Evolutionary conservation across 1,139 yeast species (phyloP).

Genomic region (Blastobotrys indianensis): DNA sequence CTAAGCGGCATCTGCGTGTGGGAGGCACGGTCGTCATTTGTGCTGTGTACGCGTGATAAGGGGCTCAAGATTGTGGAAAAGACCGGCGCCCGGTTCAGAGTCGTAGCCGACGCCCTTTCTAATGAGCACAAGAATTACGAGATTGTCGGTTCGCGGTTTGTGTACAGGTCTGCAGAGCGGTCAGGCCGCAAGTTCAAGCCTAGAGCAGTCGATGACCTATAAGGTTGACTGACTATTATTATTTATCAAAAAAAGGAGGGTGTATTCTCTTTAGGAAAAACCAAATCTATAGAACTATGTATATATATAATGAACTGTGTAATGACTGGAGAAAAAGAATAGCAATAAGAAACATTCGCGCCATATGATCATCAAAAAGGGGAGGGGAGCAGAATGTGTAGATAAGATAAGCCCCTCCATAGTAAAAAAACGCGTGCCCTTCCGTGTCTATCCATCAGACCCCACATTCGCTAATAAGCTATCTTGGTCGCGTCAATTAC

Average conservation of each 20-base stretch:
- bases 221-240: neutral
- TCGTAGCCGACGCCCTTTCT: constrained; percentile 19
- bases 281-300: neutral
- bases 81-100: constrained; percentile 47
- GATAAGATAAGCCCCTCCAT: too few species aligned
- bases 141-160: constrained; percentile 74
- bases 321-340: neutral
- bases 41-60: constrained; percentile 27
- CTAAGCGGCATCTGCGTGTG: constrained; percentile 72
- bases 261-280: neutral
- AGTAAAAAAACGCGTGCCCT: too few species aligned
- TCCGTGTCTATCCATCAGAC: too few species aligned
- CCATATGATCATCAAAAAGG: too few species aligned
- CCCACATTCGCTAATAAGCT: too few species aligned
- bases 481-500: too few species aligned
- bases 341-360: too few species aligned
- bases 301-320: neutral
- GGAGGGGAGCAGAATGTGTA: too few species aligned
- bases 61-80: constrained; percentile 42
- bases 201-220: constrained; percentile 60
- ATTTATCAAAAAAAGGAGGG: neutral
- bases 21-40: constrained; percentile 77
- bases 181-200: constrained; percentile 82
- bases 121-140: constrained; percentile 47
- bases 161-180: constrained; percentile 72